Evolutionary conservation across 495 filamentous ascomycete species (phyloP), one percentile per base, ranked within the genome.

Genomic region (Symbiotaphrina buchneri): DNA sequence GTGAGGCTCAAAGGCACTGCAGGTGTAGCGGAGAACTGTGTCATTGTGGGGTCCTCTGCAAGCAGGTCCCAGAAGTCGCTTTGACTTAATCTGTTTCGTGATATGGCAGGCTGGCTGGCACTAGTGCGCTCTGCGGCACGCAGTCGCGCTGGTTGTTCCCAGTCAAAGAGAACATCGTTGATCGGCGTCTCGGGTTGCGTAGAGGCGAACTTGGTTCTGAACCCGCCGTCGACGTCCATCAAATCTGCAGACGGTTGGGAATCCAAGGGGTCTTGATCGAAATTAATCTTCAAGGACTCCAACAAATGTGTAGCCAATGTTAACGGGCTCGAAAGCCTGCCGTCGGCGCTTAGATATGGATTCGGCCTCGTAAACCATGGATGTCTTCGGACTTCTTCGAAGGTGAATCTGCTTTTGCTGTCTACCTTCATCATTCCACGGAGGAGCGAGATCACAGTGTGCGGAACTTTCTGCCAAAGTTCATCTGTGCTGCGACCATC

Each of bases 291-390:
- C n/a, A 99, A 68, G 21, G 63, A 71, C 41, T 90, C 78, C 34
- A 99, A 75, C 75, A 99, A 90, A 39, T 75, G 68, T 0, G 87
- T 91, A 18, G 87, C 87, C 13, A 95, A 58, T 16, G 68, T 65
- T 37, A 95, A 53, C 1, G 77, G 74, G 39, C 94, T 81, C 14
- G 64, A 60, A n/a, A 83, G 61, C 36, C 62, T 67, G 41, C 85
- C 85, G 29, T 85, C 69, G 0, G 59, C 37, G 0, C 63, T 66
- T 4, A 95, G 62, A 43, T 75, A 71, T 22, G 62, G 66, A 45
- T 95, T 95, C 21, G 56, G 62, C 30, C 81, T 68, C 1, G 81
- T 92, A 43, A 81, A 94, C 87, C 87, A 99, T 20, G 83, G 87
- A 51, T 99, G 90, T 31, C 75, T 67, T 26, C 82, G 73, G 33